Evolutionary conservation across 2,329 filamentous ascomycete genomes (phyloP).

Genomic region (Sarocladium brachiariae): DNA sequence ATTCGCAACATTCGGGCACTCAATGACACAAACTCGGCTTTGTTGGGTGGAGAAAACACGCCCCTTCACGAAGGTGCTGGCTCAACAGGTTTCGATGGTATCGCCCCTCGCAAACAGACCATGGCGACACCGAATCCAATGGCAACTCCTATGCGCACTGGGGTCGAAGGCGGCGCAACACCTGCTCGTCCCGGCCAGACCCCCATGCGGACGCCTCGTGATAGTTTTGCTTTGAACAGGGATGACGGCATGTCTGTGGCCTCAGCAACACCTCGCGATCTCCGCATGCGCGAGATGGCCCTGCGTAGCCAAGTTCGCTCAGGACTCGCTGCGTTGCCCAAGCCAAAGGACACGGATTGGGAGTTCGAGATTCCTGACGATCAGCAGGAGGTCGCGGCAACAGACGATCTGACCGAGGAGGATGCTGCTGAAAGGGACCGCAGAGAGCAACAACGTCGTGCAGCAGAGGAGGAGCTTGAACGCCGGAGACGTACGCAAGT

Average conservation of each 20-base stretch:
- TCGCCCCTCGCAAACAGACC: conserved; percentile 70
- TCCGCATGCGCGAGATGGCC: conserved; percentile 63
- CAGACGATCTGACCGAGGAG: conserved; percentile 45
- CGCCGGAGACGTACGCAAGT: conserved; percentile 82
- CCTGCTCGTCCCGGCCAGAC: conserved; percentile 67
- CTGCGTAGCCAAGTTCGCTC: conserved; percentile 61
- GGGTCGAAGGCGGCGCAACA: conserved; percentile 59
- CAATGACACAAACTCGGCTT: conserved; percentile 87
- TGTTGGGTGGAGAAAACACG: conserved; percentile 90
- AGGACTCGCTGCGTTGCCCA: conserved; percentile 76
- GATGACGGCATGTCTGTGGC: conserved; percentile 61
- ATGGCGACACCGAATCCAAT: conserved; percentile 92
- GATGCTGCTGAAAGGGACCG: conserved; percentile 69
- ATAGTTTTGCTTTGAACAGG: conserved; percentile 77
- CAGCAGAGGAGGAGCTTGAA: conserved; percentile 70
- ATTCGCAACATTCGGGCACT: conserved; percentile 88
- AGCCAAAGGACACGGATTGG: conserved; percentile 89
- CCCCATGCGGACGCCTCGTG: conserved; percentile 79
- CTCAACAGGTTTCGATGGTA: conserved; percentile 84
- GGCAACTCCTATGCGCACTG: conserved; percentile 75
- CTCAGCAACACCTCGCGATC: conserved; percentile 69
- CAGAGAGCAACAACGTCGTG: conserved; percentile 64
- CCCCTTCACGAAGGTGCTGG: conserved; percentile 73
- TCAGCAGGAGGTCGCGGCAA: conserved; percentile 49
- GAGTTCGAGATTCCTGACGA: conserved; percentile 90